Evolutionary conservation across 2,329 filamentous ascomycete genomes (phyloP), one percentile per base, ranked within the genome.

Genomic region (Zopfia rhizophila): DNA sequence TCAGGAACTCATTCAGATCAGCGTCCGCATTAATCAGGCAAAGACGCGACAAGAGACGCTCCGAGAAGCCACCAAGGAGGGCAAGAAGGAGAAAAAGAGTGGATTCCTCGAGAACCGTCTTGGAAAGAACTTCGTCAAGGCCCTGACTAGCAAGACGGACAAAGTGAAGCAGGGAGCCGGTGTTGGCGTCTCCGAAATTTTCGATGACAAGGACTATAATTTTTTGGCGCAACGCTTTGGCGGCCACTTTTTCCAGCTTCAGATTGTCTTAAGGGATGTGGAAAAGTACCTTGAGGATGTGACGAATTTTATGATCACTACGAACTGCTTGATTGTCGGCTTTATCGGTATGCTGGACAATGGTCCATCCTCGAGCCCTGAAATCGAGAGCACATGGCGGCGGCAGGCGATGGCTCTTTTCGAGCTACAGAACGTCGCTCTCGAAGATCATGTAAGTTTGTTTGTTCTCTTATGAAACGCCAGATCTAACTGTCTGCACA

Each of bases 1-100:
- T 16, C 83, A 89, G 40, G 89, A 93, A 51, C 76, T 85, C 21
- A 82, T 80, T 6, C 79, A 77, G 42, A 81, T 86, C 54, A 82
- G 82, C 21, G 76, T 80, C 27, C 80, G 84, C 31, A 97, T 97
- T 70, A 96, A 99, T 74, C 91, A 95, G 68, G 87, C 91, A 42
- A 97, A 97, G 76, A 95, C 93, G 75, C 92, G 95, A 40, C 91
- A 93, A 48, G 91, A 97, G 70, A 83, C 96, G 33, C 90, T 97
- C 36, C 58, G 66, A 12, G 61, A 61, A 14, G 66, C 65, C 5
- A 65, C 65, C 5, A 61, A 64, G 18, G 65, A 69, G 38, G 65
- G 65, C 48, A 69, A 68, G 51, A 69, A 71, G 38, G 60, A 69
- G 47, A 69, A 69, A 51, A 63, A 60, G 17, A 63, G 61, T 42